Evolutionary conservation across 805 yeast genomes (phyloP).

Genomic region (Yarrowia sp.): DNA sequence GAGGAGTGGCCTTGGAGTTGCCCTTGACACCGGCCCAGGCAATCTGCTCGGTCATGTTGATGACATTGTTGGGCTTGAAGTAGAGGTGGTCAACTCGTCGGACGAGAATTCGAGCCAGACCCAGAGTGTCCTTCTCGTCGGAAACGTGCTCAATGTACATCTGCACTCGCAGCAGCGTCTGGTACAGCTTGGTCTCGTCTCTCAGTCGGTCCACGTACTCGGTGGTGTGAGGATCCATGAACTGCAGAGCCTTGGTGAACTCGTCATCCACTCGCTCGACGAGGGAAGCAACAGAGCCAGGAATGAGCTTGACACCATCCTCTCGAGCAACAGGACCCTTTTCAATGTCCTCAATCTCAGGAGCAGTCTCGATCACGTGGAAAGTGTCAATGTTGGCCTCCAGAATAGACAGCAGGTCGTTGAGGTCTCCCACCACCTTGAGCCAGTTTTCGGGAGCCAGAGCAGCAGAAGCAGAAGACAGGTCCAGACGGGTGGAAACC

Average conservation of each 20-base stretch:
- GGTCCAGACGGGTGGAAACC: constrained; percentile 85
- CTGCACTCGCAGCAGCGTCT: constrained; percentile 78
- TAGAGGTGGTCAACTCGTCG: constrained; percentile 90
- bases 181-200: constrained; percentile 77
- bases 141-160: constrained; percentile 64
- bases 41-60: constrained; percentile 59
- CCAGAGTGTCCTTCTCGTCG: constrained; percentile 34
- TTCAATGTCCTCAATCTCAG: constrained; percentile 71
- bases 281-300: constrained; percentile 81
- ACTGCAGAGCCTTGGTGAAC: constrained; percentile 79
- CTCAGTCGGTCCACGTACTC: constrained; percentile 88
- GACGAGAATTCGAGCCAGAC: constrained; percentile 61
- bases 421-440: constrained; percentile 59
- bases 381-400: constrained; percentile 57
- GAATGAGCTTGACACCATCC: constrained; percentile 66
- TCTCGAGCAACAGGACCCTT: constrained; percentile 54
- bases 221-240: constrained; percentile 89
- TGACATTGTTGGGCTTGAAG: constrained; percentile 80
- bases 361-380: constrained; percentile 78
- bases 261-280: constrained; percentile 96
- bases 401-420: constrained; percentile 60
- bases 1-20: constrained; percentile 39
- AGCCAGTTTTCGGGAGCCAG: constrained; percentile 85
- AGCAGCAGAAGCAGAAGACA: constrained; percentile 59
- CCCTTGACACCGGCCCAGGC: constrained; percentile 63